Base-by-base conservation (phyloP, 345 rosid species). In the Sisymbrium irio region DNA sequence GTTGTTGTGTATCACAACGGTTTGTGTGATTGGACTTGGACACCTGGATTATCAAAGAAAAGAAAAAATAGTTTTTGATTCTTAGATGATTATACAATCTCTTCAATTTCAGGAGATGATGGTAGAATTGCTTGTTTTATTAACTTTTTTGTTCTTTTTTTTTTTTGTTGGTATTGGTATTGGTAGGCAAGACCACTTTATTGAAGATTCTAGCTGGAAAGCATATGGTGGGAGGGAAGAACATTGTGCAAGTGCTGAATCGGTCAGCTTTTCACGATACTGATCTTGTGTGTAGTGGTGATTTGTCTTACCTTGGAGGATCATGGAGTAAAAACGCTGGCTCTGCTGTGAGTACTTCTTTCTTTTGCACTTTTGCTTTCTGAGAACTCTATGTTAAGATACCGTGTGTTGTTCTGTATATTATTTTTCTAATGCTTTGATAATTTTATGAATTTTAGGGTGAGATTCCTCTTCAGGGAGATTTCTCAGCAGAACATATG, bases 401-500 rank as follows among this genome's bases (percentile, higher is more conserved):
- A 40, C 15, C 15, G 30, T 55, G 46, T 41, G n/a, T n/a, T n/a
- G n/a, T n/a, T n/a, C n/a, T n/a, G n/a, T n/a, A n/a, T n/a, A n/a
- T n/a, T n/a, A n/a, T n/a, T n/a, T n/a, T n/a, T n/a, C 25, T 58
- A 30, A 39, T 14, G 5, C 4, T 46, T 18, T 49, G 39, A 20
- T 28, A 0, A 3, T 28, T 51, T 50, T 40, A 46, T 74, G 22
- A 17, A 55, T n/a, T 42, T 22, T 46, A 77, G 99, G 99, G 97
- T 37, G 97, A 95, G 65, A 74, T 95, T 81, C 99, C 99, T 36
- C 95, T 95, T 35, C 97, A 95, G 65, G 99, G 99, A 58, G 99
- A 95, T 73, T 95, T 95, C 76, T 95, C 97, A 4, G 97, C 97
- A 0, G 96, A 95, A 44, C 97, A 95, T 83, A 90, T 95, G 97